phyloP scores from a whole-genome alignment of 106 monocot genomes.

The Platanthera zijinensis region DNA sequence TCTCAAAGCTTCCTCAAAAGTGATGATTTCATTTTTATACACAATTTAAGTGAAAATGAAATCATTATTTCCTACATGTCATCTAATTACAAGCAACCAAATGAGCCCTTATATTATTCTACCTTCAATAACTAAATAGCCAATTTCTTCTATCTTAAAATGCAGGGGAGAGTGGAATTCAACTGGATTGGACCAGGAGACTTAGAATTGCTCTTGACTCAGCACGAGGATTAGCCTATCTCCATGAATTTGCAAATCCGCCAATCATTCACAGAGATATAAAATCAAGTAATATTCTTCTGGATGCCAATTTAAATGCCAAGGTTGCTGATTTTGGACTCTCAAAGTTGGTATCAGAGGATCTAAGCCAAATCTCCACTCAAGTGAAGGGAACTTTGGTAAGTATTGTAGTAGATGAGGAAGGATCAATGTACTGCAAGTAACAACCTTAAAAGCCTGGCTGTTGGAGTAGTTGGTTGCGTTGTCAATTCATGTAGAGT shows the following conservation, averaged over 20 bases:
- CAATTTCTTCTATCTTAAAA: background rate
- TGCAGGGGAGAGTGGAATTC: constrained; percentile 30
- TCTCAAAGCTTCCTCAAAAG: too few relatives aligned
- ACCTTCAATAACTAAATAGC: background rate
- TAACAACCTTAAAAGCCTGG: background rate
- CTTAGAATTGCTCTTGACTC: constrained; percentile 38
- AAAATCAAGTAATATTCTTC: constrained; percentile 46
- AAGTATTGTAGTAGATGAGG: background rate
- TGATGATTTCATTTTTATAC: too few relatives aligned
- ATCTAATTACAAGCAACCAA: background rate
- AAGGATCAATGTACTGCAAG: background rate
- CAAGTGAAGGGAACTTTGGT: constrained; percentile 64
- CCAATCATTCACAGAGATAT: constrained; percentile 53
- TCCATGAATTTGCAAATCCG: constrained; percentile 44
- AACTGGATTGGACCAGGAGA: constrained; percentile 40
- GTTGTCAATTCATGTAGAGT: too few relatives aligned
- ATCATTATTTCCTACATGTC: too few relatives aligned
- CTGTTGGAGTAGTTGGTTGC: background rate
- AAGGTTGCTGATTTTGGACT: constrained; percentile 64
- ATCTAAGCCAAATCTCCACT: constrained; percentile 32
- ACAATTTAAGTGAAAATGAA: too few relatives aligned
- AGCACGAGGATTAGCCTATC: constrained; percentile 45
- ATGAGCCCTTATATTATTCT: background rate
- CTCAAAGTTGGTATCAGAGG: constrained; percentile 33
- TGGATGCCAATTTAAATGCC: constrained; percentile 40